Evolutionary conservation across 23 red algal genomes (phyloP), one percentile per base, ranked within the genome.

Genomic region (Gracilaria caudata): DNA sequence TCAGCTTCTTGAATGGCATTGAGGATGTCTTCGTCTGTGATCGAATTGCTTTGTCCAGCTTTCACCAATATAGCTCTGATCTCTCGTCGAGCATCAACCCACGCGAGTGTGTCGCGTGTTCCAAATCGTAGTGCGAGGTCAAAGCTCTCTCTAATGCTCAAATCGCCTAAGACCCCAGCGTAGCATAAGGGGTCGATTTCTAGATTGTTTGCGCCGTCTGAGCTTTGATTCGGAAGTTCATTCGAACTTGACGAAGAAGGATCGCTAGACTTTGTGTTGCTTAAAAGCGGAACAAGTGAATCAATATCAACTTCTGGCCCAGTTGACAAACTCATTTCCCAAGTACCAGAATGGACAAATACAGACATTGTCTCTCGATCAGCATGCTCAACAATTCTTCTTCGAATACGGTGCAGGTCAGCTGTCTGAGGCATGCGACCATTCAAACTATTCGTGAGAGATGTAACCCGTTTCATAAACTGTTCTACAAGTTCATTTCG

Each of bases 271-370:
- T 9, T 16, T 38, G n/a, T 9, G 13, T 53, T 17, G 6, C 49
- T 6, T 7, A 21, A 19, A 14, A 46, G 75, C 23, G 75, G 75
- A 51, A 79, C 53, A 26, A 79, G 21, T 19, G 37, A 26, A 14
- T 79, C 25, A 32, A 79, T 23, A 30, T 79, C 44, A 35, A 79
- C 75, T 56, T 79, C 75, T 26, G 75, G 75, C 3, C 75, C 75
- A 2, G 37, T 26, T 28, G 75, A 79, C 19, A 79, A 14, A 7
- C 75, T 79, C 20, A 46, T 56, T 28, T 79, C 75, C 75, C 75
- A 79, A 21, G 75, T 20, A 35, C 75, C 75, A 29, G 46, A 20
- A 49, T 79, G 21, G 10, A 54, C 75, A 32, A 79, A 79, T 2
- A 79, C 75, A 7, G 19, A 21, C 41, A 79, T 35, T 11, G 40